Percentiles rank a stretch among this genome's conserved stretches.
Evolutionary conservation across 305 asterid species (phyloP).

Genomic region (Fraxinus platypoda): DNA sequence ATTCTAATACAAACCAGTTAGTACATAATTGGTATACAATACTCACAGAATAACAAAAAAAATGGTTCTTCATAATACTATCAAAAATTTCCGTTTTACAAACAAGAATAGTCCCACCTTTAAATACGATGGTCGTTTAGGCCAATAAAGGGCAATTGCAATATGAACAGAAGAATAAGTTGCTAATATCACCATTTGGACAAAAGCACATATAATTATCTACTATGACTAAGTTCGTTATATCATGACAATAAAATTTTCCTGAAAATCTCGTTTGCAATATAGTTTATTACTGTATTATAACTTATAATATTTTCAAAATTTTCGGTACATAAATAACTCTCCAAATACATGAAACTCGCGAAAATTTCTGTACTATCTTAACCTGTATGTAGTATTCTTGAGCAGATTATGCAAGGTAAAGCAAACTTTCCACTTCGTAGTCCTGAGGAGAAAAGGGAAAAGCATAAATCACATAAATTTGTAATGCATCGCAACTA

Average conservation of each 20-base stretch:
- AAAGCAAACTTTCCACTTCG: constrained; percentile 23
- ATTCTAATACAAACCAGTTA: background rate
- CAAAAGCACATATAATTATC: background rate
- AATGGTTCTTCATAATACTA: background rate
- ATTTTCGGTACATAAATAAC: constrained; percentile 20
- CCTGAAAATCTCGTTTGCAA: background rate
- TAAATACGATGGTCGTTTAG: background rate
- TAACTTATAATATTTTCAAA: constrained; percentile 24
- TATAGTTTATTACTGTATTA: constrained; percentile 14
- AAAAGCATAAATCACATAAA: constrained; percentile 17
- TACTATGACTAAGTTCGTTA: constrained; percentile 1
- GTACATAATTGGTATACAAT: background rate
- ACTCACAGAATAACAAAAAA: background rate
- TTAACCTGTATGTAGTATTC: constrained; percentile 31
- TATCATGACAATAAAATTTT: background rate
- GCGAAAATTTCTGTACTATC: constrained; percentile 26
- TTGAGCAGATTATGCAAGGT: constrained; percentile 17
- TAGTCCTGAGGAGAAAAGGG: constrained; percentile 25
- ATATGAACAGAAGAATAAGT: background rate
- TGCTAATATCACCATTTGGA: background rate
- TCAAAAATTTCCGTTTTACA: background rate
- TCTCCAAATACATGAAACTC: constrained; percentile 23
- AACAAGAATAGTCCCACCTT: background rate
- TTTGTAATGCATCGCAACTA: background rate
- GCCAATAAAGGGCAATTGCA: background rate